Conservation (phyloP, 2,329 filamentous ascomycete species). For the Penicillium sp. region DNA sequence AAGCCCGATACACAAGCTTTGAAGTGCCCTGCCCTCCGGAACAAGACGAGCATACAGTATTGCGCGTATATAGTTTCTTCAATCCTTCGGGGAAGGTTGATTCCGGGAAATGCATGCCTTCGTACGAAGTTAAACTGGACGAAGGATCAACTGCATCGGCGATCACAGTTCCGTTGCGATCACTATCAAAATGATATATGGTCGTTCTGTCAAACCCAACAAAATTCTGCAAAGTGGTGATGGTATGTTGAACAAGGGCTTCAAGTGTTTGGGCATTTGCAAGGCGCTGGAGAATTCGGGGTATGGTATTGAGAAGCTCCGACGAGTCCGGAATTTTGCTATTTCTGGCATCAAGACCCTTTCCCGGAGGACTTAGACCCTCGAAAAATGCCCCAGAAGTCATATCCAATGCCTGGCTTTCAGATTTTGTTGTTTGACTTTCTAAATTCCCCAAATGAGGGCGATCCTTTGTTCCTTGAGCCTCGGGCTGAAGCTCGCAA, state of each 20-base stretch:
- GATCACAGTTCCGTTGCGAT: slow-evolving; percentile 81
- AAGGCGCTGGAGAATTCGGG: slow-evolving; percentile 81
- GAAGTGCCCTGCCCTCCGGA: slow-evolving; percentile 73
- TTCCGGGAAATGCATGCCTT: slow-evolving; percentile 79
- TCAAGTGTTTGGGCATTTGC: slow-evolving; percentile 68
- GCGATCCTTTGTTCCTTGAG: neutral
- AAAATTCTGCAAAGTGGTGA: slow-evolving; percentile 78
- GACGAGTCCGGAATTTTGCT: slow-evolving; percentile 29
- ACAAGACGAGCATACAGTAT: slow-evolving; percentile 80
- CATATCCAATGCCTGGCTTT: neutral
- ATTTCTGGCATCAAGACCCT: neutral
- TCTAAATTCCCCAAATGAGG: neutral
- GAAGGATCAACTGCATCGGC: slow-evolving; percentile 77
- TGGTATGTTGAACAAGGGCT: slow-evolving; percentile 70
- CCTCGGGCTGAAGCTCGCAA: slow-evolving; percentile 79
- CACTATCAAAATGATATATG: slow-evolving; percentile 81
- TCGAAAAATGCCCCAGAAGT: neutral
- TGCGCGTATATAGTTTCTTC: slow-evolving; percentile 76
- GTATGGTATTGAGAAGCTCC: slow-evolving; percentile 85
- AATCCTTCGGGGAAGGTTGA: slow-evolving; percentile 83
- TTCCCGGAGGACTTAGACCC: neutral
- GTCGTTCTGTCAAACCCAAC: slow-evolving; percentile 86
- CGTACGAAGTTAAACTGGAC: slow-evolving; percentile 73
- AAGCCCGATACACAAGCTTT: slow-evolving; percentile 70
- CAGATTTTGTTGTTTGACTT: neutral